Evolutionary conservation across 202 grass and related monocot genomes (phyloP), one percentile per base, ranked within the genome.

Genomic region (Saccharum hybrid): DNA sequence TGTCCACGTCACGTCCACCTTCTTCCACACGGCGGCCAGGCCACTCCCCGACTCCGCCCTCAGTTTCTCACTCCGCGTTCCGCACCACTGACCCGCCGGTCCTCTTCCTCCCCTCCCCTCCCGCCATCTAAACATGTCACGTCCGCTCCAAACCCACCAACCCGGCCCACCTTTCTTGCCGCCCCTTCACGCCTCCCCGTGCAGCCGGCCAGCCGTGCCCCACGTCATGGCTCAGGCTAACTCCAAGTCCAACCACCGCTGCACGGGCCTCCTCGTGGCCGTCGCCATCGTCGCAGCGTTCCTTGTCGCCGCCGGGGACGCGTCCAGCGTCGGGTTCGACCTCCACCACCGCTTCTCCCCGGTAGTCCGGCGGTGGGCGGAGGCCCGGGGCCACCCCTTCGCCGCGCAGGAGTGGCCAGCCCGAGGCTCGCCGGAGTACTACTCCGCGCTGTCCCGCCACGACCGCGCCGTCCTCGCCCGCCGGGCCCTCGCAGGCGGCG

Each of bases 311-410:
- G 68, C 13, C 12, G 81, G 19, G 1, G 77, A 84, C 18, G 87
- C 81, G 42, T 49, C 46, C 46, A 49, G 14, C 30, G 4, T 94
- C 48, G 87, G 87, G 2, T 81, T 98, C 71, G 85, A 98, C 21
- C 68, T 96, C 72, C 93, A 98, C 81, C 96, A 98, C 63, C 86
- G 86, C 2, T 96, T 85, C 22, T 98, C 96, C 36, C 63, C 85
- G 54, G 82, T 83, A 22, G 91, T 98, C 16, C 88, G 82, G 10
- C 83, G 15, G 7, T 98, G 96, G 96, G 84, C 89, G 4, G 89
- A 90, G 84, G 84, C 70, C 1, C 87, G 84, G 9, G 87, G 87
- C 10, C 68, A 82, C 68, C 78, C 80, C 39, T 65, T 77, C 16
- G 87, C 69, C 16, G 77, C 64, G 34, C 9, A n/a, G 56, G 0